These are phyloP conservation scores for Pavlovales sp. DNA, from an alignment of 208 protist species.

Conservation along the genomic window DNA sequence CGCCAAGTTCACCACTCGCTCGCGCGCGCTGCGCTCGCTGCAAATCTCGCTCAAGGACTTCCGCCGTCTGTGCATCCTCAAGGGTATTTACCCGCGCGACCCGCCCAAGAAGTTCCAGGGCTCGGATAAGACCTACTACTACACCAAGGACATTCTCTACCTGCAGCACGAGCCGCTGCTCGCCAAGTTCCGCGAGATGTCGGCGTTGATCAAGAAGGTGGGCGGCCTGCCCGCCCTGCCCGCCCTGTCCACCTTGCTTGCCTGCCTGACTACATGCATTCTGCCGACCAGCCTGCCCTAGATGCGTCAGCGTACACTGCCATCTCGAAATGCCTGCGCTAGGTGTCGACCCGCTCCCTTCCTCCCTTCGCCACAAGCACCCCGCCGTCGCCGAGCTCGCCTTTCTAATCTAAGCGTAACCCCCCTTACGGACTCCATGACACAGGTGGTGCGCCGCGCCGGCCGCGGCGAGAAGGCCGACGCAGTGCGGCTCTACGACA, in stretches of 20 bases:
- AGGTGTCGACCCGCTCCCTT: too few relatives aligned
- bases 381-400: too few relatives aligned
- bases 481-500: conserved; percentile 62
- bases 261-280: too few relatives aligned
- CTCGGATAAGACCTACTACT: conserved; percentile 94
- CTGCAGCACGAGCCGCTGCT: conserved; percentile 90
- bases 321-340: too few relatives aligned
- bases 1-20: conserved; percentile 79
- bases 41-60: conserved; percentile 45
- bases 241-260: too few relatives aligned
- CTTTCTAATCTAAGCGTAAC: too few relatives aligned
- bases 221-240: too few relatives aligned
- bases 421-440: too few relatives aligned
- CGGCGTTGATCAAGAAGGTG: conserved; percentile 71
- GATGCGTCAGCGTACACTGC: too few relatives aligned
- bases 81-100: conserved; percentile 96
- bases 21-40: conserved; percentile 66
- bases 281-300: too few relatives aligned
- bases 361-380: too few relatives aligned
- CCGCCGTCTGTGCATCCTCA: conserved; percentile 92
- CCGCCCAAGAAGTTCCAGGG: conserved; percentile 85
- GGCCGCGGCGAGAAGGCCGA: conserved; percentile 44
- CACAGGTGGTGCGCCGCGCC: conserved; percentile 56
- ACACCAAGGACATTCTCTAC: conserved; percentile 94
- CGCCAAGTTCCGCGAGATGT: conserved; percentile 81